These are phyloP conservation scores for Aspergillus brasiliensis DNA, from an alignment of 2,329 filamentous ascomycete genomes.

Conservation along the genomic window DNA sequence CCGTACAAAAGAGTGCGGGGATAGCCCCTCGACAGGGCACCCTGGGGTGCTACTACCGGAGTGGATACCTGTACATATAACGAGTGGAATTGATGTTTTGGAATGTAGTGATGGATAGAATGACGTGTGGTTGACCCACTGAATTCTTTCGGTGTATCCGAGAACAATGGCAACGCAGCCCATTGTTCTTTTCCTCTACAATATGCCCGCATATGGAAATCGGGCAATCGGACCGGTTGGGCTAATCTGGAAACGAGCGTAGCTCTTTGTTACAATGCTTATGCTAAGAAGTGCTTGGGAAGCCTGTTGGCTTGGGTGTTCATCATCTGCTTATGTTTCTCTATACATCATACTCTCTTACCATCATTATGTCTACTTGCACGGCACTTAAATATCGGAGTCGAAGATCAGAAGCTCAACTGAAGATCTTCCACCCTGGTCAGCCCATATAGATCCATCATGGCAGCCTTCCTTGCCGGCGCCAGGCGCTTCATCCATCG, in stretches of 20 bases:
- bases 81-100: constrained; percentile 1
- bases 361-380: not conserved
- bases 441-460: not conserved
- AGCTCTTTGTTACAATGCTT: not conserved
- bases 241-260: not conserved
- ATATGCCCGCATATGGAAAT: constrained; percentile 26
- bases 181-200: constrained; percentile 25
- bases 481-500: constrained; percentile 1
- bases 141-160: not conserved
- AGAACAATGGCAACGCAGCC: constrained; percentile 26
- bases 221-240: not conserved
- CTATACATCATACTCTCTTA: not conserved
- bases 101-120: constrained; percentile 14
- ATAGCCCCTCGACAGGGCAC: not conserved
- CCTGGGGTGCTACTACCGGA: not conserved
- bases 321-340: not conserved
- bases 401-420: constrained; percentile 14
- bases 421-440: constrained; percentile 1
- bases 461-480: not conserved
- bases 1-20: not conserved
- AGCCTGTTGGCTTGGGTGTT: not conserved
- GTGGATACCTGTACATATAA: constrained; percentile 4
- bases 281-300: not conserved
- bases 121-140: constrained; percentile 3
- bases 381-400: constrained; percentile 2